Percentiles rank a stretch among this genome's conserved stretches.
Evolutionary conservation across 768 basidiomycete species (phyloP).

Genomic region (Kwoniella newhampshirensis): DNA sequence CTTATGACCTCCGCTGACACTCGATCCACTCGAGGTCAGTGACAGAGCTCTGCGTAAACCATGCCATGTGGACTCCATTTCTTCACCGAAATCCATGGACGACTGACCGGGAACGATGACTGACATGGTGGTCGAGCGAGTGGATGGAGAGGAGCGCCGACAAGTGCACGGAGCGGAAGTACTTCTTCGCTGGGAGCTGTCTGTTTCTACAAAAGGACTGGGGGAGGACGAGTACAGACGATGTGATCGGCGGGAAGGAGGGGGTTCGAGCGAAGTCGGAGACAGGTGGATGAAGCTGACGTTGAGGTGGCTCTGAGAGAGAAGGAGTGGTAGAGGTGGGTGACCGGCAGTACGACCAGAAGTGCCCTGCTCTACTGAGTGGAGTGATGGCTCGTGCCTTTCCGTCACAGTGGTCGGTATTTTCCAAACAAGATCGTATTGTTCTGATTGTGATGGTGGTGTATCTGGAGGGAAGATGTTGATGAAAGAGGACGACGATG

Average conservation of each 20-base stretch:
- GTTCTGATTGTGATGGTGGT: neutral
- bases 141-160: neutral
- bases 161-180: neutral
- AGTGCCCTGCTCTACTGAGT: neutral
- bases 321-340: neutral
- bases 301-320: conserved; percentile 4
- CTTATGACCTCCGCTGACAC: too few species aligned
- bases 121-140: too few species aligned
- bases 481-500: conserved; percentile 10
- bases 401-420: neutral
- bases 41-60: too few species aligned
- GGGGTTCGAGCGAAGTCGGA: conserved; percentile 11
- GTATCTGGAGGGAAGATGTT: conserved; percentile 8
- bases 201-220: too few species aligned
- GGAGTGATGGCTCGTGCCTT: neutral
- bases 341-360: neutral
- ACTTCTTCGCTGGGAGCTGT: too few species aligned
- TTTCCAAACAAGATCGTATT: neutral
- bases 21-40: too few species aligned
- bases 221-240: too few species aligned
- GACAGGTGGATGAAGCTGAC: conserved; percentile 18
- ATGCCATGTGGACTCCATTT: too few species aligned
- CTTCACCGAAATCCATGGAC: conserved; percentile 11
- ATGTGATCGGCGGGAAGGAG: too few species aligned
- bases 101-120: conserved; percentile 5